Evolutionary conservation across 768 basidiomycete species (phyloP), one percentile per base, ranked within the genome.

Genomic region (Termitomyces sp.): DNA sequence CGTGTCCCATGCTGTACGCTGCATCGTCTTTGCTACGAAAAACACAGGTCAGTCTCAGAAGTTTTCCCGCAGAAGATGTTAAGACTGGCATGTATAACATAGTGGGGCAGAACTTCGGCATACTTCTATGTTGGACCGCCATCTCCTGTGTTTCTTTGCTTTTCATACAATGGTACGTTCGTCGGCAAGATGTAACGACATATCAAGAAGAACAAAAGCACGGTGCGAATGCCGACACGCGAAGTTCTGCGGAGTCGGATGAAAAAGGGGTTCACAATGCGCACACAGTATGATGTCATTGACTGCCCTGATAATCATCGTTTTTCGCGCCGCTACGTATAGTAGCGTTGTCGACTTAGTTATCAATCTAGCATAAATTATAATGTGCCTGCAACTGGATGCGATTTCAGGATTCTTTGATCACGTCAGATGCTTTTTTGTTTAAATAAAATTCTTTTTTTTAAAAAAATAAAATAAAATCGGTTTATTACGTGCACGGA

Each of bases 21-120:
- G 81, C 26, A 73, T 91, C 54, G 66, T 86, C n/a, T 89, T 91
- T 61, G 71, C 78, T 38, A 87, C 86, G 64, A 84, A 86, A 57
- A 69, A 79, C 19, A 65, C 37, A 50, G 19, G 60, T 59, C 6
- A 28, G 57, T 33, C 1, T 31, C 15, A 40, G 26, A 44, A 2
- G 8, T 3, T 48, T 23, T 21, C 37, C 17, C 14, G 11, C 53
- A 54, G 31, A 15, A 48, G 12, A 19, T 19, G 12, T 3, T 50
- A n/a, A 23, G 4, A 26, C 46, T 48, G 11, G 28, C 6, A 15
- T 11, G 23, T 28, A 1, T 49, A n/a, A n/a, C 49, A 12, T 62
- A 86, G 85, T 87, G 12, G 86, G 84, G 2, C 58, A 80, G 55
- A 84, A 84, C 60, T 85, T 86, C 60, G 84, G 81, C 12, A 70